Evolutionary conservation across 1,139 yeast species (phyloP), one percentile per base, ranked within the genome.

Genomic region (Candida freyschussii): DNA sequence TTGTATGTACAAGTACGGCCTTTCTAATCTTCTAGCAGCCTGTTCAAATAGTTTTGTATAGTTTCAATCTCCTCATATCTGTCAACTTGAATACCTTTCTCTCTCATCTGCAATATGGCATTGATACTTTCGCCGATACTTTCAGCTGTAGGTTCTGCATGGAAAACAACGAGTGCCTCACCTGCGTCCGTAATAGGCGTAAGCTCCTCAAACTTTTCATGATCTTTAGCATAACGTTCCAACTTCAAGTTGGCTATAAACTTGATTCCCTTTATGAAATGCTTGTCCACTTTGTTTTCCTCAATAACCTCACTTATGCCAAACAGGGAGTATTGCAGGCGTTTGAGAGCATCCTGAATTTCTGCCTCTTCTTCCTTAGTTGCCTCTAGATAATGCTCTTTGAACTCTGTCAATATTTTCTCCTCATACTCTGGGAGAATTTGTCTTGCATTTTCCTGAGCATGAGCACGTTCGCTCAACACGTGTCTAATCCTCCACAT

Each of bases 401-500:
- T 69, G 53, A 87, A 85, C 26, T 75, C 77, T 6, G 63, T 53
- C 39, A 83, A 60, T 39, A 80, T 73, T 37, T 62, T 53, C 13
- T 60, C 58, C 45, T 71, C 71, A 15, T 21, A n/a, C 24, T 53
- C 47, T 5, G 60, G 58, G 30, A 72, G 65, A 32, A 66, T 68
- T 14, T 64, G 61, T 51, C 72, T 71, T 3, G 79, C 86, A 46
- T 78, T 67, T 46, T 73, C 77, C 54, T 72, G 76, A 1, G 89
- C 78, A 40, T 75, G 75, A 49, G 82, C 84, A 56, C 97, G 75
- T 60, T 91, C 97, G 48, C 87, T 75, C 36, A 91, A 67, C 9
- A 85, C 96, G 54, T 83, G 93, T 55, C 86, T 81, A 48, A 91
- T 84, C 48, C 85, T 65, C 74, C 77, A 68, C 84, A 79, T 75